Evolutionary conservation across 192 early-diverging fungal species (phyloP).

Genomic region (Backusella morwellensis): DNA sequence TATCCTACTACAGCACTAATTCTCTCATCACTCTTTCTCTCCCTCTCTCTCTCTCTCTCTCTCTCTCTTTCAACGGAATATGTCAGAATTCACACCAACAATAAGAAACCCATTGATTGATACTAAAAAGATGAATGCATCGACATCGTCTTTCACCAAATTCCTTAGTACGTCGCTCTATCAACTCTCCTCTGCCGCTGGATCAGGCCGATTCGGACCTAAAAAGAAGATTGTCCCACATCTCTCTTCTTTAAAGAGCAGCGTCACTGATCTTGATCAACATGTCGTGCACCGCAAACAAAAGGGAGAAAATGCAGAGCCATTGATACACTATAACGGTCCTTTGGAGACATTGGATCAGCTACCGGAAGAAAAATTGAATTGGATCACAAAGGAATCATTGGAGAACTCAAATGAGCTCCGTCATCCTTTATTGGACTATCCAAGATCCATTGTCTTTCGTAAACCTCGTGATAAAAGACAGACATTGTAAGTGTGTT

Average conservation of each 20-base stretch:
- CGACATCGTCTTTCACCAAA: not conserved
- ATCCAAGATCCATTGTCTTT: constrained; percentile 15
- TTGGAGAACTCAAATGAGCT: constrained; percentile 8
- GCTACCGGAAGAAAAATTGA: constrained; percentile 21
- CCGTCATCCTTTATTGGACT: not conserved
- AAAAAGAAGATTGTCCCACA: not conserved
- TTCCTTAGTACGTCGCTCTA: constrained; percentile 4
- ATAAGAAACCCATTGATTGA: not conserved
- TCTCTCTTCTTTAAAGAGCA: not conserved
- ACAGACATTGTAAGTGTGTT: not conserved
- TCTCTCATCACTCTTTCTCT: not conserved
- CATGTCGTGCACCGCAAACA: not conserved
- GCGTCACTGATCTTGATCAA: not conserved
- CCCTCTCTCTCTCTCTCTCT: not conserved
- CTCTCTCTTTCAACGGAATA: not conserved
- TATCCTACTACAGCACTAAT: not conserved
- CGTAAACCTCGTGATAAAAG: constrained; percentile 20
- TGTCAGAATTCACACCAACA: not conserved
- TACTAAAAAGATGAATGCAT: constrained; percentile 5
- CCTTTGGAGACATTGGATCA: constrained; percentile 23
- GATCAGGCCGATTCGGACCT: not conserved
- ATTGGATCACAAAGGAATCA: constrained; percentile 19
- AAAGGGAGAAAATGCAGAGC: constrained; percentile 2
- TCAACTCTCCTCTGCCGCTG: not conserved
- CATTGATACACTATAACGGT: constrained; percentile 30